These are phyloP conservation scores for Cyphellophora attinorum DNA, from an alignment of 2,329 filamentous ascomycete species.

Conservation along the genomic window DNA sequence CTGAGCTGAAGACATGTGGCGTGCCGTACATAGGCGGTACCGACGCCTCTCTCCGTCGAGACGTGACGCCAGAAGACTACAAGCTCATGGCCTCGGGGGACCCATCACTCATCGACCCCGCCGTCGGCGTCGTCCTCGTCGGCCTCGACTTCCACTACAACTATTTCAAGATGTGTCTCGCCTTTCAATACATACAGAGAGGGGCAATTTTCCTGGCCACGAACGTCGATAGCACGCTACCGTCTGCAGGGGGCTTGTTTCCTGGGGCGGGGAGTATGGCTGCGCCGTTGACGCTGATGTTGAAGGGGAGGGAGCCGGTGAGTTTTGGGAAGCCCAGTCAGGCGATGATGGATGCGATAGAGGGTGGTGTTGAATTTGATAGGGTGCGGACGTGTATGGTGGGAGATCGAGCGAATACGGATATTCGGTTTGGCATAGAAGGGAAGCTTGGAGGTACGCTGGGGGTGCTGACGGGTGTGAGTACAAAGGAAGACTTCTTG, in stretches of 20 bases:
- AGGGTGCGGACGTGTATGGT: constrained; percentile 85
- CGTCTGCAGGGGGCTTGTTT: constrained; percentile 72
- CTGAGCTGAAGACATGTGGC: constrained; percentile 71
- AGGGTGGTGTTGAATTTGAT: constrained; percentile 89
- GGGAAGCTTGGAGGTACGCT: constrained; percentile 84
- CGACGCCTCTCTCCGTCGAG: constrained; percentile 65
- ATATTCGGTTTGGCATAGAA: constrained; percentile 91
- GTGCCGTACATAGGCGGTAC: constrained; percentile 79
- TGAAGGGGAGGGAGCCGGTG: constrained; percentile 53
- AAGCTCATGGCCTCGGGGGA: constrained; percentile 60
- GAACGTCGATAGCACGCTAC: constrained; percentile 84
- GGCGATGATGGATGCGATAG: constrained; percentile 98
- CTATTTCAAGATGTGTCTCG: constrained; percentile 81
- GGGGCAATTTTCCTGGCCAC: constrained; percentile 86
- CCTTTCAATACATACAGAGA: constrained; percentile 70
- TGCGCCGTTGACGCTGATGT: constrained; percentile 67
- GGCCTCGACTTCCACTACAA: constrained; percentile 92
- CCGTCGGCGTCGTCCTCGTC: constrained; percentile 80
- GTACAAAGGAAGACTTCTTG: constrained; percentile 71
- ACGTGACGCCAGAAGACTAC: constrained; percentile 75
- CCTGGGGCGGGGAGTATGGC: constrained; percentile 81
- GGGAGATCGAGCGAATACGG: constrained; percentile 85
- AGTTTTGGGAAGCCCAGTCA: constrained; percentile 90
- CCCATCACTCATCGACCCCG: constrained; percentile 66
- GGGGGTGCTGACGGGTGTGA: constrained; percentile 83